phyloP scores from a whole-genome alignment of 257 asterid genomes.

The Cynanchum wilfordii region DNA sequence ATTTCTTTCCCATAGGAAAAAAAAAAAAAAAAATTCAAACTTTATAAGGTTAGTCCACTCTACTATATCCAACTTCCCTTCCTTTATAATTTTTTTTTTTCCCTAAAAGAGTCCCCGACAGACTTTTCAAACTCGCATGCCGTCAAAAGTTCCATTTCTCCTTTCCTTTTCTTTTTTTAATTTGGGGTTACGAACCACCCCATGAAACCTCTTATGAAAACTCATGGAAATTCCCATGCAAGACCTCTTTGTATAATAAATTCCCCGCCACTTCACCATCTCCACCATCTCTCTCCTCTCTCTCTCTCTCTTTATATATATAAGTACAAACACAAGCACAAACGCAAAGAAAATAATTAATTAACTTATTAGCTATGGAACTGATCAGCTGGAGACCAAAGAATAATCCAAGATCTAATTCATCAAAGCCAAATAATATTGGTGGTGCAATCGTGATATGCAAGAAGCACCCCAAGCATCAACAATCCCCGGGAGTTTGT shows the following conservation, averaged over 20 bases:
- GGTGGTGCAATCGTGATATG: slow-evolving; percentile 14
- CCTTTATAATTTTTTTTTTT: too few relatives aligned
- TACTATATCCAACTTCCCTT: too few relatives aligned
- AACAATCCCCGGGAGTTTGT: slow-evolving; percentile 71
- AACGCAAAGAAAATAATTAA: too few relatives aligned
- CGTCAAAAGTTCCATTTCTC: slow-evolving; percentile 32
- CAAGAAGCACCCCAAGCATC: slow-evolving; percentile 65
- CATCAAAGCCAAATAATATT: slow-evolving; percentile 10
- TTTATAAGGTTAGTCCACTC: too few relatives aligned
- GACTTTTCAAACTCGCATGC: slow-evolving; percentile 40
- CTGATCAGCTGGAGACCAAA: slow-evolving; percentile 24
- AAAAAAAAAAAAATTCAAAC: too few relatives aligned
- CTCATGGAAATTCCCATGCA: slow-evolving; percentile 51
- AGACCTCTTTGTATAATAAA: background rate
- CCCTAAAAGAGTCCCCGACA: slow-evolving; percentile 9
- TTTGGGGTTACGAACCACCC: slow-evolving; percentile 26
- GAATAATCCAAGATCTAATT: slow-evolving; percentile 16
- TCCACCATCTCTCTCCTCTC: background rate
- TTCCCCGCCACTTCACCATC: background rate
- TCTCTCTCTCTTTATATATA: too few relatives aligned
- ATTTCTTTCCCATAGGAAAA: too few relatives aligned
- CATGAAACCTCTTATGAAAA: slow-evolving; percentile 51
- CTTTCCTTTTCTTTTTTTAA: too few relatives aligned
- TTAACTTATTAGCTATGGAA: slow-evolving; percentile 23
- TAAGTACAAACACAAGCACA: too few relatives aligned